Conservation (phyloP, 177 flowering plant species). For the Vitis hybrid region DNA sequence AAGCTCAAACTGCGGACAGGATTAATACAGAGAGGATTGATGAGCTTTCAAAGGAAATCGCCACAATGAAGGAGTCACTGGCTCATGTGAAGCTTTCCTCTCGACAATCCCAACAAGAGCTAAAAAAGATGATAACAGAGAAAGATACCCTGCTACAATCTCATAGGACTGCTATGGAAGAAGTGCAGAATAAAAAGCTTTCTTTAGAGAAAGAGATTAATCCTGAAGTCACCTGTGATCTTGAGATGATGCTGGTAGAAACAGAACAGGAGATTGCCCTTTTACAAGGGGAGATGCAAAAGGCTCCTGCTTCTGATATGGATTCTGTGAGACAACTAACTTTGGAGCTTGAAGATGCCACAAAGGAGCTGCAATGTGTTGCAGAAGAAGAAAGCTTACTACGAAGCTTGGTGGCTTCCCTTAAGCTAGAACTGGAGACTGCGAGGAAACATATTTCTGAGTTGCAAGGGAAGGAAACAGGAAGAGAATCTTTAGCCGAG, state of each 20-base stretch:
- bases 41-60: conserved; percentile 43
- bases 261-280: conserved; percentile 34
- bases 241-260: conserved; percentile 38
- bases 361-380: conserved; percentile 31
- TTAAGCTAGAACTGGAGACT: conserved; percentile 37
- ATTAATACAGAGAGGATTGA: conserved; percentile 25
- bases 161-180: conserved; percentile 32
- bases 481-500: conserved; percentile 12
- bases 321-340: conserved; percentile 24
- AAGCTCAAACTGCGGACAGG: conserved; percentile 42
- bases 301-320: conserved; percentile 30
- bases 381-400: conserved; percentile 39
- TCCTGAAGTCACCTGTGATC: conserved; percentile 15
- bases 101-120: conserved; percentile 29
- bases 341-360: conserved; percentile 43
- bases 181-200: conserved; percentile 21
- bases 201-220: conserved; percentile 32
- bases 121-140: conserved; percentile 23
- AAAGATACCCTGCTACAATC: conserved; percentile 19
- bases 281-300: conserved; percentile 38
- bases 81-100: conserved; percentile 29
- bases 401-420: conserved; percentile 26
- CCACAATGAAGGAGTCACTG: conserved; percentile 29
- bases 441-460: conserved; percentile 24
- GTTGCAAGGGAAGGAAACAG: conserved; percentile 17